Conservation (phyloP, 495 filamentous ascomycete species). For the Penicillium paradoxum region DNA sequence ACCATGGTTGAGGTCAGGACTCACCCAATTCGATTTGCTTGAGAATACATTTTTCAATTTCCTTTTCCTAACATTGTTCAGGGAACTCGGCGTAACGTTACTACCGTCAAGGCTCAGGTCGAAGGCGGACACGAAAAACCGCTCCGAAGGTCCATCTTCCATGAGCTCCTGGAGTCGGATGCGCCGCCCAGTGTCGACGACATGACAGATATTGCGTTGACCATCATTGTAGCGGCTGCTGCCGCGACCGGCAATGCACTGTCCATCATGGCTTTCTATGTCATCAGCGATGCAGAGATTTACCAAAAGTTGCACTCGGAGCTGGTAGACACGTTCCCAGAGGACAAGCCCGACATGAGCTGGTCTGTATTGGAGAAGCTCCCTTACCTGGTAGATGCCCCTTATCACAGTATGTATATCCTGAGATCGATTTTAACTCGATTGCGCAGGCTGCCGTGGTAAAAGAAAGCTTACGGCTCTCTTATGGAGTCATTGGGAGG, state of each 20-base stretch:
- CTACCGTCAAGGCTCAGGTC: neutral
- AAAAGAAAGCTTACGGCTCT: slow-evolving; percentile 10
- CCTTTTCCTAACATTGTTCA: neutral
- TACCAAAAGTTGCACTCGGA: neutral
- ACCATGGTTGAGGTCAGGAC: neutral
- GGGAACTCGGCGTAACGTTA: neutral
- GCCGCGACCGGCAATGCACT: neutral
- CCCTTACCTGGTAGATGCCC: neutral
- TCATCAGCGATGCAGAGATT: neutral
- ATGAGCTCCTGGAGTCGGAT: neutral
- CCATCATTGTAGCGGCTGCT: neutral
- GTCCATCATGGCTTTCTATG: neutral
- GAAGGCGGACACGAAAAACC: neutral
- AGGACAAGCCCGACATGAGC: neutral
- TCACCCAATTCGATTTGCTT: neutral
- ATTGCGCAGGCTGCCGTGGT: neutral
- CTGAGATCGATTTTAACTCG: neutral
- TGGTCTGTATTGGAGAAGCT: neutral
- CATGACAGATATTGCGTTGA: neutral
- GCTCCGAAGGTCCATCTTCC: neutral
- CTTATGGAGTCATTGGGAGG: slow-evolving; percentile 24
- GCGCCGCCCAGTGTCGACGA: neutral
- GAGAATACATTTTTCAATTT: neutral
- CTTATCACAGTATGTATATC: neutral
- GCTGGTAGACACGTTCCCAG: neutral